Conservation (phyloP, 2,329 filamentous ascomycete genomes). For the Apiospora rasikravindrae region DNA sequence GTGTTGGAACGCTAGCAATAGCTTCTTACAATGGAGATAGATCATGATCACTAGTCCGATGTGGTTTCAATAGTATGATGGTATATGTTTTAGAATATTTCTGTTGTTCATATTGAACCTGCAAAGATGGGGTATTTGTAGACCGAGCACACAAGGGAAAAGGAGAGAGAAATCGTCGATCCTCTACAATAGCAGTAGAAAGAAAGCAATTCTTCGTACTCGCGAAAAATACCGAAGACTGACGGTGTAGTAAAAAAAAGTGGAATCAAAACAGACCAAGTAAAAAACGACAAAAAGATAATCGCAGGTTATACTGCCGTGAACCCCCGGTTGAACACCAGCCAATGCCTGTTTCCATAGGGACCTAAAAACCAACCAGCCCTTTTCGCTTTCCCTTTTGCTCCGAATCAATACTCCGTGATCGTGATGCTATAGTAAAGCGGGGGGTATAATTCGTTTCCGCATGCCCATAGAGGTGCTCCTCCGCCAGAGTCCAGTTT, state of each 20-base stretch:
- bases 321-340: slow-evolving; percentile 12
- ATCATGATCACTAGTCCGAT: background rate
- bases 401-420: slow-evolving; percentile 6
- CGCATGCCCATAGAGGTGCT: background rate
- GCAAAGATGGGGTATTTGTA: slow-evolving; percentile 17
- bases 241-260: background rate
- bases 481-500: background rate
- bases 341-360: slow-evolving; percentile 5
- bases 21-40: background rate
- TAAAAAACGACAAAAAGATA: background rate
- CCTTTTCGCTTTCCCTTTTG: slow-evolving; percentile 13
- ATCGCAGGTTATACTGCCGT: slow-evolving; percentile 11
- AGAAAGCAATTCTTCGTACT: background rate
- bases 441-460: background rate
- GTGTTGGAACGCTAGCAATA: background rate
- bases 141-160: slow-evolving; percentile 1
- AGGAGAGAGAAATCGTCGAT: background rate
- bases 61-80: background rate
- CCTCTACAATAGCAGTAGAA: slow-evolving; percentile 13
- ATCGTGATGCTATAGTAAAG: slow-evolving; percentile 3
- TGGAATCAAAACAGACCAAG: background rate
- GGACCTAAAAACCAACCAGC: background rate
- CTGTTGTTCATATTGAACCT: background rate
- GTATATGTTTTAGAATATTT: background rate
- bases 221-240: background rate